Evolutionary conservation across 2,329 filamentous ascomycete species (phyloP).

Genomic region (Helotiales sp.): DNA sequence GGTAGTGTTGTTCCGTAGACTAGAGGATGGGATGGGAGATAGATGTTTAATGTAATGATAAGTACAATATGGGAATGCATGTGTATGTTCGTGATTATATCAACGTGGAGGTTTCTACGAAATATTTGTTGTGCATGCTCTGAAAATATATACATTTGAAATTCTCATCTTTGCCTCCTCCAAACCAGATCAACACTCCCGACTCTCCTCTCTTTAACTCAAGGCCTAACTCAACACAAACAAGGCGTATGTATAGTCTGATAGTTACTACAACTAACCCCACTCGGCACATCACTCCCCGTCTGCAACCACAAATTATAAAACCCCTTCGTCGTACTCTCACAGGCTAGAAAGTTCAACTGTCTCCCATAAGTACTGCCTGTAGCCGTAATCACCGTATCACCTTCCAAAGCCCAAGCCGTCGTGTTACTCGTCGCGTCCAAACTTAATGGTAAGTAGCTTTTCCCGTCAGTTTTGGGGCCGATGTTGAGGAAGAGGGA

Average conservation of each 20-base stretch:
- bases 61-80: background rate
- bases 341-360: conserved; percentile 53
- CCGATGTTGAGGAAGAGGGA: conserved; percentile 49
- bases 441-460: conserved; percentile 53
- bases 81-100: background rate
- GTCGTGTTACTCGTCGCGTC: conserved; percentile 42
- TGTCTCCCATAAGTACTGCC: conserved; percentile 47
- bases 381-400: conserved; percentile 48
- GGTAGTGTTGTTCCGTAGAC: conserved; percentile 21
- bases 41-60: background rate
- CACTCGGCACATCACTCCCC: conserved; percentile 48
- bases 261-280: conserved; percentile 52
- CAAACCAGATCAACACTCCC: background rate
- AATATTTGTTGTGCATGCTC: background rate
- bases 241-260: conserved; percentile 52
- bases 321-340: conserved; percentile 40
- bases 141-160: background rate
- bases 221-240: conserved; percentile 20
- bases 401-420: conserved; percentile 50
- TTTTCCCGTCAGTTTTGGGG: conserved; percentile 3
- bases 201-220: background rate
- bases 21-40: background rate
- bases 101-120: background rate
- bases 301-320: conserved; percentile 55
- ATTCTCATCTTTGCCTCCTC: background rate